Percentiles rank a stretch among this genome's conserved stretches.
Conservation (phyloP, 139 green algal genomes). For the Diplosphaera chodatii region DNA sequence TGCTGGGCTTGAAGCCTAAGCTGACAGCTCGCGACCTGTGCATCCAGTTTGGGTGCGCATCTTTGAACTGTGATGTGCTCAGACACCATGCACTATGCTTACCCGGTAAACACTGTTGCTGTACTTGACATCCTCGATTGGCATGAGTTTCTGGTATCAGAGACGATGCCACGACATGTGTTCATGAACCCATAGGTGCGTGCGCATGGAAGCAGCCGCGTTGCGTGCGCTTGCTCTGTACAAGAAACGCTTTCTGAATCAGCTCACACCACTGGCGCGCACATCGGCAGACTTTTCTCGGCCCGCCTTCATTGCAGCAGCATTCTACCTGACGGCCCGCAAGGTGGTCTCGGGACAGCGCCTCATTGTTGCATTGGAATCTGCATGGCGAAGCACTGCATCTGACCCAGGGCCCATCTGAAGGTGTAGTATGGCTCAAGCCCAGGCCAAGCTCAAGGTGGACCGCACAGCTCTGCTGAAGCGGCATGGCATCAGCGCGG, state of each 20-base stretch:
- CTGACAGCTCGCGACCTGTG: not conserved
- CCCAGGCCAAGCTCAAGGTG: not conserved
- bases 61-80: too few species aligned
- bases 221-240: not conserved
- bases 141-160: too few species aligned
- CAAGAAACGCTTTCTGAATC: not conserved
- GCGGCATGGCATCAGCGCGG: not conserved
- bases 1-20: not conserved
- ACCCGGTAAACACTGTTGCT: too few species aligned
- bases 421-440: too few species aligned
- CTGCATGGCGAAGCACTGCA: too few species aligned
- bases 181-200: too few species aligned
- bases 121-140: too few species aligned
- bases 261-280: not conserved
- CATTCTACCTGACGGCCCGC: not conserved
- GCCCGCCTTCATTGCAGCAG: not conserved
- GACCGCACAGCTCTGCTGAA: not conserved
- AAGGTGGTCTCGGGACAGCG: not conserved
- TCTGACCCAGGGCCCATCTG: too few species aligned
- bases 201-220: not conserved
- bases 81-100: too few species aligned
- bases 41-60: not conserved
- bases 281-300: not conserved
- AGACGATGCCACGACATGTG: too few species aligned
- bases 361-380: too few species aligned